Evolutionary conservation across 2,329 filamentous ascomycete genomes (phyloP).

Genomic region (Aspergillus brasiliensis): DNA sequence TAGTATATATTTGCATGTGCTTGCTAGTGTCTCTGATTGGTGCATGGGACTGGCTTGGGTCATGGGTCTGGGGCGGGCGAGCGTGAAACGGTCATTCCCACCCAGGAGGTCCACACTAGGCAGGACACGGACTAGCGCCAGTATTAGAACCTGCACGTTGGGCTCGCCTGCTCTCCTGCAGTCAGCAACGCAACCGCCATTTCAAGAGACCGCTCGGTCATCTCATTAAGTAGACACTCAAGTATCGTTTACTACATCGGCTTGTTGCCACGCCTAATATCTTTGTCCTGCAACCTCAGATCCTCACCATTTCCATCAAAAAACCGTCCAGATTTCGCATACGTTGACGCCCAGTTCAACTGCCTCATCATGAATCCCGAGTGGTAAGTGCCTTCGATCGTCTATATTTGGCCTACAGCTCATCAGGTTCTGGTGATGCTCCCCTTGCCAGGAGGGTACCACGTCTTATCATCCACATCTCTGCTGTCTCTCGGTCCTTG

Average conservation of each 20-base stretch:
- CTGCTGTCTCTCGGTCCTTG: not conserved
- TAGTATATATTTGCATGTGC: not conserved
- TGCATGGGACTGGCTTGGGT: slow-evolving; percentile 20
- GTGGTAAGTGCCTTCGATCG: slow-evolving; percentile 42
- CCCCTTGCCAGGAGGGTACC: not conserved
- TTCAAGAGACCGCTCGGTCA: slow-evolving; percentile 26
- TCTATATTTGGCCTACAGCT: slow-evolving; percentile 11
- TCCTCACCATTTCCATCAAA: not conserved
- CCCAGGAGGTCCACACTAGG: slow-evolving; percentile 5
- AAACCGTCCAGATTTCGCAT: not conserved
- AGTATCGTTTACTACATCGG: slow-evolving; percentile 20
- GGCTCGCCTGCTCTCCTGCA: slow-evolving; percentile 33
- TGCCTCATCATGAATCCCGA: slow-evolving; percentile 51
- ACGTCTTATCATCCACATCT: not conserved
- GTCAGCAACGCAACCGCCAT: slow-evolving; percentile 31
- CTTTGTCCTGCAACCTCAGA: not conserved
- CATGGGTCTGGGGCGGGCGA: slow-evolving; percentile 16
- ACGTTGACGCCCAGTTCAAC: slow-evolving; percentile 10
- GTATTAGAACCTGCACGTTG: slow-evolving; percentile 26
- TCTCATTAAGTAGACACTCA: slow-evolving; percentile 23
- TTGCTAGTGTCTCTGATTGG: slow-evolving; percentile 13
- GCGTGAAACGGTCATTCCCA: slow-evolving; percentile 26
- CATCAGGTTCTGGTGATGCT: slow-evolving; percentile 7
- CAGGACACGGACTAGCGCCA: not conserved
- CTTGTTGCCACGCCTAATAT: slow-evolving; percentile 11